These are phyloP conservation scores for Paramyrothecium sp. DNA, from an alignment of 2,329 filamentous ascomycete genomes.

Conservation along the genomic window DNA sequence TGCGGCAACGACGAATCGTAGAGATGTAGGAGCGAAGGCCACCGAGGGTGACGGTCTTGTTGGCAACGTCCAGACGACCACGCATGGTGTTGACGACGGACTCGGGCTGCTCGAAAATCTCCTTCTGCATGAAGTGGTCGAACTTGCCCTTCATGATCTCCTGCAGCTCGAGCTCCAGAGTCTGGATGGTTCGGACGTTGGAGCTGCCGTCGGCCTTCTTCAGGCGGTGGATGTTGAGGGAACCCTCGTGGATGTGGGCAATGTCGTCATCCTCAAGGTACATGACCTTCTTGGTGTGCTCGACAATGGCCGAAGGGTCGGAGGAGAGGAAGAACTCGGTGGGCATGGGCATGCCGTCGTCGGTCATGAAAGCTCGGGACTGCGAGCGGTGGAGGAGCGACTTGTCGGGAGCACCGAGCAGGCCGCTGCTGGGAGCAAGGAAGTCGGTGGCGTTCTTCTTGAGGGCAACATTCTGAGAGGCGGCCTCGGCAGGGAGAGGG, in stretches of 20 bases:
- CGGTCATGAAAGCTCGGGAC: conserved; percentile 97
- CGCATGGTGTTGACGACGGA: conserved; percentile 99
- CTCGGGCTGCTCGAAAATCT: conserved; percentile 99
- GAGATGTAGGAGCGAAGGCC: conserved; percentile 94
- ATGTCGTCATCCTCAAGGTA: conserved; percentile 99
- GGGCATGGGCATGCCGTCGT: conserved; percentile 96
- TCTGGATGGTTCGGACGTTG: conserved; percentile 98
- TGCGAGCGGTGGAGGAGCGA: conserved; percentile 97
- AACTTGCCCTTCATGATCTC: conserved; percentile 99
- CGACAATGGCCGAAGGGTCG: conserved; percentile 95
- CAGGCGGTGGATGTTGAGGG: conserved; percentile 97
- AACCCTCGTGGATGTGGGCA: conserved; percentile 98
- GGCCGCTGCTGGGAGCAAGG: conserved; percentile 56
- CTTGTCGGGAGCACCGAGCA: conserved; percentile 92
- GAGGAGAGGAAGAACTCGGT: conserved; percentile 99
- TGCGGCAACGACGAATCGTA: conserved; percentile 93
- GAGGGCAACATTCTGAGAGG: conserved; percentile 92
- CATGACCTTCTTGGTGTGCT: conserved; percentile 99
- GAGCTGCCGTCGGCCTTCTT: conserved; percentile 96
- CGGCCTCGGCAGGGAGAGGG: conserved; percentile 85
- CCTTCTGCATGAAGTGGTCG: conserved; percentile 99
- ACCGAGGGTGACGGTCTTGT: conserved; percentile 94
- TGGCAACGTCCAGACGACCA: conserved; percentile 89
- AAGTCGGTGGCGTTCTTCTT: conserved; percentile 80
- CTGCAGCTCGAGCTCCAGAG: conserved; percentile 96